Evolutionary conservation across 2,329 filamentous ascomycete genomes (phyloP), one percentile per base, ranked within the genome.

Genomic region (Acrodontium crateriforme): DNA sequence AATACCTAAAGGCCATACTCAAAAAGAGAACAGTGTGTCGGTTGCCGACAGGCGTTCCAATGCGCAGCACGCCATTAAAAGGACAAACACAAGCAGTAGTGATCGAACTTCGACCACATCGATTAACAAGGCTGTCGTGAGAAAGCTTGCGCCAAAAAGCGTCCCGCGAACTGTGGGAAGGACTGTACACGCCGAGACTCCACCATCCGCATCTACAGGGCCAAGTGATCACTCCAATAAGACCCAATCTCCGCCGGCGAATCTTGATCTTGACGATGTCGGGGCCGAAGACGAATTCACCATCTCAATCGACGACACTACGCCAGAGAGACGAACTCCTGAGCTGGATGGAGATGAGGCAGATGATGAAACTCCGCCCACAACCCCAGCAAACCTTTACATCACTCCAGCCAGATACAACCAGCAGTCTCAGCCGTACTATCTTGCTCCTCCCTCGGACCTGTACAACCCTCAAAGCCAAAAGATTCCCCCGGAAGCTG

Each of bases 221-320:
- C n/a, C n/a, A 22, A 26, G 39, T 16, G 44, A 49, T 28, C 38
- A 49, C 14, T 25, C 36, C 6, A 32, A 50, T 4, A 36, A 25
- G 21, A 8, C 21, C 27, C 16, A 26, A 23, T 13, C 19, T 9
- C 9, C 6, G n/a, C 18, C 18, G 14, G 21, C 21, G 14, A 24
- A 13, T 14, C 11, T 24, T 14, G 6, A n/a, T n/a, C n/a, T n/a
- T n/a, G 8, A 20, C 8, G 18, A 8, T 20, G 8, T 8, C n/a
- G 18, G 18, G n/a, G 8, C 18, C 8, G 8, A 20, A 8, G 18
- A n/a, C 18, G 21, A 11, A 13, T 6, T 14, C 14, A 13, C n/a
- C 21, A n/a, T 11, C n/a, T n/a, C 7, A 24, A 24, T 6, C 7
- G 6, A 24, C 6, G 6, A 24, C 6, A 7, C 21, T 14, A n/a